These are phyloP conservation scores for Pseudocercospora eumusae DNA, from an alignment of 2,329 filamentous ascomycete species.

Conservation along the genomic window DNA sequence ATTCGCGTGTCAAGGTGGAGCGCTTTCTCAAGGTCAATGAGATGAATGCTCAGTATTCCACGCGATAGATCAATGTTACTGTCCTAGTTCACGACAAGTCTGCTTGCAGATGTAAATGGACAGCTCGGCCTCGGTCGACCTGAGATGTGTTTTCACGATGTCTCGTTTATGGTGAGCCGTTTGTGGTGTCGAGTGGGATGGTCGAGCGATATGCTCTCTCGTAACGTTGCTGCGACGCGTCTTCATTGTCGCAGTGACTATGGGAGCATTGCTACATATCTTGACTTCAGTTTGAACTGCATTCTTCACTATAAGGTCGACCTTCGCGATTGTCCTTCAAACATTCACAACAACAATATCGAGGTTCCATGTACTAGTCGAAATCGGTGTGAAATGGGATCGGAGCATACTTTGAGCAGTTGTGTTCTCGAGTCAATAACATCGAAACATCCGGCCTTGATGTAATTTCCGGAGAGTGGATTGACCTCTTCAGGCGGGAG, in stretches of 20 bases:
- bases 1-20: constrained; percentile 55
- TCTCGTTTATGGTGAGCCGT: constrained; percentile 12
- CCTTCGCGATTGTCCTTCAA: too few species aligned
- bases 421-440: too few species aligned
- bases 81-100: constrained; percentile 19
- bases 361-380: too few species aligned
- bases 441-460: too few species aligned
- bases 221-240: neutral
- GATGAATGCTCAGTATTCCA: constrained; percentile 56
- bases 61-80: constrained; percentile 49
- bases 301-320: neutral
- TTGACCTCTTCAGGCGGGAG: too few species aligned
- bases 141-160: neutral
- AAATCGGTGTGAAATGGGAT: too few species aligned
- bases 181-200: constrained; percentile 11
- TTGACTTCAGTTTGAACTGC: neutral
- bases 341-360: too few species aligned
- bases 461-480: too few species aligned
- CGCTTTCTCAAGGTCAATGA: constrained; percentile 54
- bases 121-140: constrained; percentile 17
- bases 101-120: constrained; percentile 16
- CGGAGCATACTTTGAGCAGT: too few species aligned
- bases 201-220: constrained; percentile 3
- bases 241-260: neutral
- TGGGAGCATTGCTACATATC: neutral